Conservation (phyloP, 177 flowering plant genomes). For the Vitis hybrid region DNA sequence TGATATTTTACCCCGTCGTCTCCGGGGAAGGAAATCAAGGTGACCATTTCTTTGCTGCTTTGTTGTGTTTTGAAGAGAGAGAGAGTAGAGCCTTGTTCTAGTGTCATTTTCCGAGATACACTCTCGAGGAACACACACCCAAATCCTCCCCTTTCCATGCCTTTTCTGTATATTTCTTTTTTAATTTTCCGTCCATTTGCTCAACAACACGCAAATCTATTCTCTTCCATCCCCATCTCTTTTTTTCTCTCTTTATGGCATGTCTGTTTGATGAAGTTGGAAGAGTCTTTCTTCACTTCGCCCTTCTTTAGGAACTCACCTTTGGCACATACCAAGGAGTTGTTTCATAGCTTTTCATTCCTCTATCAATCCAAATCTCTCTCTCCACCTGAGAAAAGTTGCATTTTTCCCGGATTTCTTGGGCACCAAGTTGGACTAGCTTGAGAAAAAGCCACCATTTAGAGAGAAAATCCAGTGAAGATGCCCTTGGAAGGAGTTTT, state of each 20-base stretch:
- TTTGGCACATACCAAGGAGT: not conserved
- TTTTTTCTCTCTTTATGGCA: constrained; percentile 14
- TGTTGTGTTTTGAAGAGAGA: constrained; percentile 34
- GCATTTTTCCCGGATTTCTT: not conserved
- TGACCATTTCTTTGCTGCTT: constrained; percentile 16
- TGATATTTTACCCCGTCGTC: constrained; percentile 58
- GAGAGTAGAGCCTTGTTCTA: constrained; percentile 30
- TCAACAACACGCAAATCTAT: constrained; percentile 14
- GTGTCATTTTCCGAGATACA: constrained; percentile 83
- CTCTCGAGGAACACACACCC: constrained; percentile 42
- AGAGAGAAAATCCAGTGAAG: constrained; percentile 1
- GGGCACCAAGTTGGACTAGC: constrained; percentile 2
- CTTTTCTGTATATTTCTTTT: constrained; percentile 24
- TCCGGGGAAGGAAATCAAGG: constrained; percentile 54
- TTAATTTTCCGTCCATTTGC: constrained; percentile 8
- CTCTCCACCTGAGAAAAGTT: not conserved
- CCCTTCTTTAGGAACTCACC: constrained; percentile 1
- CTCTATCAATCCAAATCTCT: not conserved
- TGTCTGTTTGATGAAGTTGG: constrained; percentile 38
- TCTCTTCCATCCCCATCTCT: constrained; percentile 13
- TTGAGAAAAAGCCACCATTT: not conserved
- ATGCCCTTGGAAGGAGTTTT: constrained; percentile 64
- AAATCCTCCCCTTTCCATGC: constrained; percentile 32
- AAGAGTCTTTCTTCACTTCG: constrained; percentile 7
- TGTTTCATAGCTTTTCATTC: constrained; percentile 1